Base-by-base conservation (phyloP, 2,329 filamentous ascomycete genomes). In the Cercospora citrullina region DNA sequence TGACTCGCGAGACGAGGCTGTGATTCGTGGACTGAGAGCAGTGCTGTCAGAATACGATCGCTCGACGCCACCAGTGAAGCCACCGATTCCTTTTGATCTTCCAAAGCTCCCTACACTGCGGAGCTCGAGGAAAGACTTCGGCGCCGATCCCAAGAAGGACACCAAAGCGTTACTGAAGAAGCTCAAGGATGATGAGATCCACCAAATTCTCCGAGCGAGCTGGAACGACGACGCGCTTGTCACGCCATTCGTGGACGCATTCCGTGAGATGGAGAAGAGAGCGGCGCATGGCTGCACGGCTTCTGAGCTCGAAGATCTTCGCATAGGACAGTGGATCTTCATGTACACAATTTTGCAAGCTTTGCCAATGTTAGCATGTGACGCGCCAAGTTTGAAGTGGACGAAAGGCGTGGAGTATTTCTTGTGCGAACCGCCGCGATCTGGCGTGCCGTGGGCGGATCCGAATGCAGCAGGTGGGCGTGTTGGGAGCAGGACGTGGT, bases 31-130 rank as follows among this genome's bases (percentile, higher is more conserved):
- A 1, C 83, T 98, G 57, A 89, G 94, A 64, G 90, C 89, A 70
- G 87, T 97, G 12, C 84, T 97, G 71, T 89, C 87, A 72, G 94
- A 98, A 80, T 97, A 93, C 75, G 95, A 99, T 77, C 88, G 91
- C 68, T 94, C 91, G 8, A 92, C 90, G 14, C 93, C 94, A 1
- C 95, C 95, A 0, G 93, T 98, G 0, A 87, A 94, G 68, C 95
- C 95, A 0, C 93, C 94, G 0, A 89, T 98, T 65, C 94, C 95
- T 0, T 98, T 94, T 75, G 94, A 98, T 77, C 84, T 92, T 4
- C 94, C 95, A 2, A 86, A 89, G 71, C 80, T 96, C 26, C 94
- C 94, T 0, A 86, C 85, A 0, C 85, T 96, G 74, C 84, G 85
- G 33, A 83, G 87, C 1, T 84, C 93, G 18, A 84, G 90, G 65